Base-by-base conservation (phyloP, 495 filamentous ascomycete genomes). In the Hypoxylon lenormandii region DNA sequence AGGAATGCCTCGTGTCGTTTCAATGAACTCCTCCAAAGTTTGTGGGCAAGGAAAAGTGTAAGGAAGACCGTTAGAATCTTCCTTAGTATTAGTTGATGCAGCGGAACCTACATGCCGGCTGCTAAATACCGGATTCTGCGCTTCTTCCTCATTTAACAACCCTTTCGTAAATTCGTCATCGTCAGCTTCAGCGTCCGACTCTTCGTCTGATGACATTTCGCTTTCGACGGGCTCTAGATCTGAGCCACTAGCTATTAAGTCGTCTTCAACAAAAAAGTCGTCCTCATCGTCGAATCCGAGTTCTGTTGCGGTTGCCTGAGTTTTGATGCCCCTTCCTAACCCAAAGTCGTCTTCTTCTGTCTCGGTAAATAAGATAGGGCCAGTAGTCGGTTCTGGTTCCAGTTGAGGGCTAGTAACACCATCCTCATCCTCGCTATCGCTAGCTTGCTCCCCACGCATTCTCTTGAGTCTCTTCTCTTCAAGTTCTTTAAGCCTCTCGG, bases 181-280 rank as follows among this genome's bases (percentile, higher is more conserved):
- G 15, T 88, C 85, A 5, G 72, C 79, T 19, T 76, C 69, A 11
- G 61, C 76, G 4, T 81, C 82, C 30, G 86, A 84, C 21, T 86
- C 83, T 23, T 87, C 85, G 10, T 82, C 84, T n/a, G 74, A 84
- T 15, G 81, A 80, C 45, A 79, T 83, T 8, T 82, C 78, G 60
- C 83, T 84, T 53, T 81, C 85, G 58, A 87, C 85, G 6, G 86
- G 83, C 18, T 90, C 88, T 5, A 85, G 66, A 6, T 89, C 88
- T 11, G 88, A 89, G 30, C 83, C 89, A 58, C 84, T 89, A 0
- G 87, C 87, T 48, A 97, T 84, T 1, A 97, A 84, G 52, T 97
- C 89, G 58, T 95, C 91, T 60, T 97, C 94, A 56, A 97, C 89
- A 7, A 92, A 57, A 68, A 97, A 97, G 61, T 97, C 91, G 73